phyloP scores from a whole-genome alignment of 805 yeast species.

The Wickerhamiella siamensis region DNA sequence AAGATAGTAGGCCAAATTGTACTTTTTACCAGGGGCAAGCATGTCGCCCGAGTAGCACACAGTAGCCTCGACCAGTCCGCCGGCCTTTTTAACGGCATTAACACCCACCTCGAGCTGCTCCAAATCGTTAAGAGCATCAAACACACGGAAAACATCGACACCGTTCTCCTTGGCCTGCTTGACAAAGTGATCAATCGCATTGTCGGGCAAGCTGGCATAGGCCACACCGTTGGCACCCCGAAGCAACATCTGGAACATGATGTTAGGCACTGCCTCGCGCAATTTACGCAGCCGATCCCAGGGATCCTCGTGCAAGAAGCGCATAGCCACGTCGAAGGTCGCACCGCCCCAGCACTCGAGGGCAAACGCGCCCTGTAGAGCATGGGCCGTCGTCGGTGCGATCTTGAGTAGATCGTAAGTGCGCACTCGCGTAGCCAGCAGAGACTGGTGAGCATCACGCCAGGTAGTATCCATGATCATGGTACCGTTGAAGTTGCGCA shows the following conservation, averaged over 20 bases:
- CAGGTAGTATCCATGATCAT: constrained; percentile 96
- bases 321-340: constrained; percentile 95
- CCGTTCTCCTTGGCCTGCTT: constrained; percentile 89
- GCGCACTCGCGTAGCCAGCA: constrained; percentile 93
- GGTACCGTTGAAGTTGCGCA: constrained; percentile 72
- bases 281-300: constrained; percentile 89
- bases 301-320: constrained; percentile 96
- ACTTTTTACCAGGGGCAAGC: constrained; percentile 91
- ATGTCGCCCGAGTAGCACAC: constrained; percentile 98
- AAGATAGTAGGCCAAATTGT: constrained; percentile 82
- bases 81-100: constrained; percentile 94
- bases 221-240: constrained; percentile 99
- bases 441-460: constrained; percentile 99
- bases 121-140: constrained; percentile 91
- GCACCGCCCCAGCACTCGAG: constrained; percentile 99
- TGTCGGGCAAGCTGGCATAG: constrained; percentile 93
- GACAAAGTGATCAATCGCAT: constrained; percentile 95
- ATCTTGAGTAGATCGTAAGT: constrained; percentile 81
- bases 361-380: constrained; percentile 80
- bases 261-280: constrained; percentile 86
- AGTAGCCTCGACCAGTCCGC: constrained; percentile 98
- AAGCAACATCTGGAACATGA: constrained; percentile 97
- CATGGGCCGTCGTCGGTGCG: constrained; percentile 89
- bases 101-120: constrained; percentile 97
- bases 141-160: constrained; percentile 94